Conservation (phyloP, 352 stramenopile species). For the Nothophytophthora sp. region DNA sequence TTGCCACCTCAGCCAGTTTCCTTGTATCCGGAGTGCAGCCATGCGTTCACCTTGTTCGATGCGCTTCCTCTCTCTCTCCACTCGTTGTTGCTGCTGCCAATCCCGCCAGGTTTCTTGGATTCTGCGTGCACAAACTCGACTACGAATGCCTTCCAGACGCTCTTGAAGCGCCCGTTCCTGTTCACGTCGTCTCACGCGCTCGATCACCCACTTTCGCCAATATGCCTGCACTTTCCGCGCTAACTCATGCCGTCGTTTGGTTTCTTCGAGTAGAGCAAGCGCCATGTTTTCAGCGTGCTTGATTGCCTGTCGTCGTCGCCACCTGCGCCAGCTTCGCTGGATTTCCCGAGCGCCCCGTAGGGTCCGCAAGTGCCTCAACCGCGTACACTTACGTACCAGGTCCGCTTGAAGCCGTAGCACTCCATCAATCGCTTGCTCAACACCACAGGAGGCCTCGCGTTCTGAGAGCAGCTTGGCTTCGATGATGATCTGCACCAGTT, state of each 20-base stretch:
- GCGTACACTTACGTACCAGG: conserved; percentile 3
- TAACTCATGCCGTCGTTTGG: conserved; percentile 7
- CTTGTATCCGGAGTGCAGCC: conserved; percentile 17
- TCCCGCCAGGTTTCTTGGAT: conserved; percentile 16
- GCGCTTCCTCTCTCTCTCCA: conserved; percentile 1
- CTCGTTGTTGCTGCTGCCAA: conserved; percentile 1
- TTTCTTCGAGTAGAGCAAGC: conserved; percentile 5
- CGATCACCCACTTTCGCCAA: conserved; percentile 16
- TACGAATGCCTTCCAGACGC: conserved; percentile 5
- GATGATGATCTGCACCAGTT: conserved; percentile 37
- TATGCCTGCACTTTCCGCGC: conserved; percentile 17
- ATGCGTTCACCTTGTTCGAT: conserved; percentile 1
- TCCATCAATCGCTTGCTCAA: conserved; percentile 6
- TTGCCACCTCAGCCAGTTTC: conserved; percentile 14
- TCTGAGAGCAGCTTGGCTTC: conserved; percentile 35
- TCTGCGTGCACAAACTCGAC: conserved; percentile 10
- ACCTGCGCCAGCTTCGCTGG: conserved; percentile 22
- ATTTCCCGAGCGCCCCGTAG: conserved; percentile 17
- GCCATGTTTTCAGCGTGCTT: conserved; percentile 13
- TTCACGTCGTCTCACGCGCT: conserved; percentile 8
- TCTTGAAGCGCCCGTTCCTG: conserved; percentile 7
- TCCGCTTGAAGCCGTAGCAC: conserved; percentile 10
- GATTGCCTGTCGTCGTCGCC: conserved; percentile 8
- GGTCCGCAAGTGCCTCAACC: conserved; percentile 18
- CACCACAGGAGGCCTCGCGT: conserved; percentile 5